These are phyloP conservation scores for Metschnikowia vanudenii DNA, from an alignment of 805 yeast genomes.

Conservation along the genomic window DNA sequence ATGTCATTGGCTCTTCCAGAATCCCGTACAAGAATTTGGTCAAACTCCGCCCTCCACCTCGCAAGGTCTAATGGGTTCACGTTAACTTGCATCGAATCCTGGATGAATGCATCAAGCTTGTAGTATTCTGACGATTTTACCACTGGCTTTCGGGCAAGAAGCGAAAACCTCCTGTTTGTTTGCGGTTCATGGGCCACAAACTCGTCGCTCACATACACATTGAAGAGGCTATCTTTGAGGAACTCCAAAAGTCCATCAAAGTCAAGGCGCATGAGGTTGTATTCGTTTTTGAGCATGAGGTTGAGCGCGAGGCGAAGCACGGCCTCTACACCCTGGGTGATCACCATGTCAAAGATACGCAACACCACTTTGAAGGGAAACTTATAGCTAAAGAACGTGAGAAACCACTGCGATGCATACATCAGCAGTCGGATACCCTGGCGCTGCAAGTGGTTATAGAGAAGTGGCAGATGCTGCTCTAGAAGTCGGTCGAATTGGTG, in stretches of 20 bases:
- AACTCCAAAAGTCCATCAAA: constrained; percentile 78
- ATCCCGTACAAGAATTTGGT: constrained; percentile 68
- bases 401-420: constrained; percentile 98
- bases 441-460: constrained; percentile 72
- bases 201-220: constrained; percentile 54
- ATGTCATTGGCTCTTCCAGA: constrained; percentile 62
- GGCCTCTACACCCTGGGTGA: constrained; percentile 90
- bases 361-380: constrained; percentile 88
- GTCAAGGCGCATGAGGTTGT: constrained; percentile 53
- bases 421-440: constrained; percentile 90
- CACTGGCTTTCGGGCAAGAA: constrained; percentile 24
- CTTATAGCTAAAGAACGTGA: constrained; percentile 91
- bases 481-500: constrained; percentile 89
- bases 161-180: constrained; percentile 16
- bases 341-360: constrained; percentile 81
- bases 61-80: constrained; percentile 70
- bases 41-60: constrained; percentile 71
- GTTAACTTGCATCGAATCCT: constrained; percentile 72
- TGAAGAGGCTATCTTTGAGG: constrained; percentile 77
- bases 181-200: constrained; percentile 21
- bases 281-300: constrained; percentile 68
- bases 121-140: constrained; percentile 36
- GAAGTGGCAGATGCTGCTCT: constrained; percentile 70
- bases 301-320: constrained; percentile 81
- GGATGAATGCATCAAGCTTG: constrained; percentile 70